Evolutionary conservation across 768 basidiomycete genomes (phyloP), one percentile per base, ranked within the genome.

Genomic region (Nidula microcarpa): DNA sequence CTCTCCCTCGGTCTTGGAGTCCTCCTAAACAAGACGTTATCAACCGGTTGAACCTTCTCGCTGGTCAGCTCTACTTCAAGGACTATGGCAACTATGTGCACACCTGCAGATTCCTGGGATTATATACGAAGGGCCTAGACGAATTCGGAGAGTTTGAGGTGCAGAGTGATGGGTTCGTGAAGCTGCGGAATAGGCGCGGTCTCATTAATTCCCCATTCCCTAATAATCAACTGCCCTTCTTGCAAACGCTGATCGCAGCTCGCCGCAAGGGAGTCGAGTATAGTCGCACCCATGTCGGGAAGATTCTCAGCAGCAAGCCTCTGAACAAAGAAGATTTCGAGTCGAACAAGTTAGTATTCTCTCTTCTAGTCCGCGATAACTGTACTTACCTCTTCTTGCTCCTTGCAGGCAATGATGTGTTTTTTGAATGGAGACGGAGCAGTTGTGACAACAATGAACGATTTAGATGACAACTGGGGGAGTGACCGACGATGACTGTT

Each of bases 61-160:
- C 76, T 11, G 78, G 76, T 2, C 75, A 80, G 51, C 64, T 80
- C 3, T 80, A 73, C 51, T 51, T 77, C 36, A 60, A 59, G 8
- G 59, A 71, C 18, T 59, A 67, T 23, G 53, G 52, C 9, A 58
- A 68, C 1, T 79, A 78, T 49, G 54, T 54, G 32, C 57, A 53
- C 1, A 35, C 74, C 11, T 77, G 77, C 53, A 54, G 60, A 23
- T 62, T 72, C 51, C 60, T 80, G 33, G 70, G 76, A 3, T 18
- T 77, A 9, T 57, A 66, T 32, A 49, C 60, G 6, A 53, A 50
- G 41, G 55, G 62, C 23, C 33, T 50, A 41, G 48, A 37, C n/a
- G 53, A 53, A 13, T 56, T 41, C 13, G 39, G 16, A 57, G 18
- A 57, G 39, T 17, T 48, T n/a, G 6, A 13, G 3, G 56, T 64